Percentiles rank a stretch among this genome's conserved stretches.
Evolutionary conservation across 2,329 filamentous ascomycete genomes (phyloP).

Genomic region (Ophiostoma montium): DNA sequence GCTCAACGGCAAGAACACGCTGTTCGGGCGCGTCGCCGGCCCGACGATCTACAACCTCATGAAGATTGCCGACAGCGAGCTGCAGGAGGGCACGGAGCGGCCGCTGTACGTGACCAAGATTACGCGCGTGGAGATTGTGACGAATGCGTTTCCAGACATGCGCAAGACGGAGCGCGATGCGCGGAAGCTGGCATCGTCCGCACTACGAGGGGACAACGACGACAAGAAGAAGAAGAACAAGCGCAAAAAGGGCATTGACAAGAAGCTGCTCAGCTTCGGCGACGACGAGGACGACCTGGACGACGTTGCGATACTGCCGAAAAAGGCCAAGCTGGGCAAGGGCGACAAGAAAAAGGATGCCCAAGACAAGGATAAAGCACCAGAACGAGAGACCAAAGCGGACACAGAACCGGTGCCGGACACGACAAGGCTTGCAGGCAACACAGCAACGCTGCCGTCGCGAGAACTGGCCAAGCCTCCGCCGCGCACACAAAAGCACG

Average conservation of each 20-base stretch:
- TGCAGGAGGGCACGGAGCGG: conserved; percentile 64
- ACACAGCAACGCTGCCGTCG: conserved; percentile 2
- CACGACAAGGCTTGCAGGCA: background rate
- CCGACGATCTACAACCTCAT: conserved; percentile 94
- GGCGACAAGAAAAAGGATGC: conserved; percentile 14
- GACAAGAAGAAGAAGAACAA: conserved; percentile 42
- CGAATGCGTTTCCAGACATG: conserved; percentile 77
- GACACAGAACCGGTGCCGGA: background rate
- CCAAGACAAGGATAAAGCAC: background rate
- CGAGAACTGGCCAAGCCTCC: background rate
- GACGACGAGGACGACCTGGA: conserved; percentile 44
- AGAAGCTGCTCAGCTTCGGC: conserved; percentile 66
- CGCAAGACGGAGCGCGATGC: conserved; percentile 48
- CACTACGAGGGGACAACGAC: conserved; percentile 15
- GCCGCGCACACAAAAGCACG: background rate
- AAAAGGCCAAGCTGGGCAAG: conserved; percentile 18
- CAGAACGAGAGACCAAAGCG: background rate
- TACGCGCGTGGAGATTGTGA: conserved; percentile 55
- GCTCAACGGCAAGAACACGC: conserved; percentile 75
- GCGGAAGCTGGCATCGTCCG: conserved; percentile 20
- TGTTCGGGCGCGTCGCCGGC: conserved; percentile 84
- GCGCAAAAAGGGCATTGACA: conserved; percentile 44
- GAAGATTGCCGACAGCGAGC: conserved; percentile 81
- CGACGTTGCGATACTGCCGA: conserved; percentile 15
- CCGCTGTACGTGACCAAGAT: conserved; percentile 79